These are phyloP conservation scores for Zygoascus flipseniorum DNA, from an alignment of 805 yeast genomes.

Conservation along the genomic window DNA sequence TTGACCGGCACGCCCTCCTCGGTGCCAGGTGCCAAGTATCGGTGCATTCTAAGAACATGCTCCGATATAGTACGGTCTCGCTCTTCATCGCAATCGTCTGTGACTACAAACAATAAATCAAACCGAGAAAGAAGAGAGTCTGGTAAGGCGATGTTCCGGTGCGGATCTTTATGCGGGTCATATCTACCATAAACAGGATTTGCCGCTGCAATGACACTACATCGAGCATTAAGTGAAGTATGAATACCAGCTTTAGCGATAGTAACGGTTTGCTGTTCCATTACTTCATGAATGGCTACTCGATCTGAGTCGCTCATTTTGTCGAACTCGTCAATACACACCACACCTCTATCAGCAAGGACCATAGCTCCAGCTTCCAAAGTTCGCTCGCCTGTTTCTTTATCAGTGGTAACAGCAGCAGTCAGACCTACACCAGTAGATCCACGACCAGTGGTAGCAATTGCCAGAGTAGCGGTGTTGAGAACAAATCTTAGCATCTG, in stretches of 20 bases:
- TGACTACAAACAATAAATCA: constrained; percentile 88
- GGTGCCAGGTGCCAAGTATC: constrained; percentile 79
- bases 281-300: constrained; percentile 97
- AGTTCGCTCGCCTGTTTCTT: constrained; percentile 93
- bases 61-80: constrained; percentile 85
- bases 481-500: constrained; percentile 90
- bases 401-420: constrained; percentile 94
- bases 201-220: constrained; percentile 96
- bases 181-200: constrained; percentile 96
- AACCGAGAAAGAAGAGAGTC: constrained; percentile 95
- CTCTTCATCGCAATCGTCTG: constrained; percentile 83
- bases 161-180: constrained; percentile 92
- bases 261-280: constrained; percentile 99
- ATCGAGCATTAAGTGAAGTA: constrained; percentile 90
- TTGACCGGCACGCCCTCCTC: constrained; percentile 91
- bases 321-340: constrained; percentile 97
- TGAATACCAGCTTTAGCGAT: constrained; percentile 98
- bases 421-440: constrained; percentile 99
- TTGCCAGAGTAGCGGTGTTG: constrained; percentile 90
- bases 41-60: constrained; percentile 90
- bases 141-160: constrained; percentile 91
- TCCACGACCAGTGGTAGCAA: constrained; percentile 98
- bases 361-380: constrained; percentile 99
- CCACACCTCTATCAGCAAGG: constrained; percentile 92
- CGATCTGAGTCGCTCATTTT: constrained; percentile 96